phyloP scores from a whole-genome alignment of 2,329 filamentous ascomycete genomes.

The Geosmithia flava region DNA sequence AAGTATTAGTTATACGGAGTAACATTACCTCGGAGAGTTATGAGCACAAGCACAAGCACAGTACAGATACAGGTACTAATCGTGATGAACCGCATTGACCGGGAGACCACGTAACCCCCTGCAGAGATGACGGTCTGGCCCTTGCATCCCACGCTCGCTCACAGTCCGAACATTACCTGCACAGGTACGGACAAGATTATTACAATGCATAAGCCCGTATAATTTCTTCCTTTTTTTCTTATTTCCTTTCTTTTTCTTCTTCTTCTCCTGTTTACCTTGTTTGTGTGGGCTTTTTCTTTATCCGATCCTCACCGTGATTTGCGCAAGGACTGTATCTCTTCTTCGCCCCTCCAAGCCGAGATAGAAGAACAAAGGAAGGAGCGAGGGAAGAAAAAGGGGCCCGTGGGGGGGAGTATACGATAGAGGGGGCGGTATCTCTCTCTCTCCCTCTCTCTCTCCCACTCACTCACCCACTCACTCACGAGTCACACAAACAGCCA shows the following conservation, averaged over 20 bases:
- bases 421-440: too few species aligned
- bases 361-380: background rate
- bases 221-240: background rate
- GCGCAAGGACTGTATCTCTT: background rate
- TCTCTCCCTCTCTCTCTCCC: too few species aligned
- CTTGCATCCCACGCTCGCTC: background rate
- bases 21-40: too few species aligned
- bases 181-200: background rate
- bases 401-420: background rate
- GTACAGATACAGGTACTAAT: background rate
- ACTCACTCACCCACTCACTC: too few species aligned
- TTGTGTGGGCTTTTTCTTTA: too few species aligned
- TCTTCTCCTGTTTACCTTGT: too few species aligned
- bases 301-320: too few species aligned
- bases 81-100: background rate
- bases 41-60: too few species aligned
- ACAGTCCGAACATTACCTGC: background rate
- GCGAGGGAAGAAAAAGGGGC: too few species aligned
- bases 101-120: background rate
- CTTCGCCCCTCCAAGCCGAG: background rate
- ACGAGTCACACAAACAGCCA: too few species aligned
- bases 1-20: too few species aligned
- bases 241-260: background rate
- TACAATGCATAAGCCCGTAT: background rate
- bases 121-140: background rate